Conservation (phyloP, 306 rosid species). For the cucumber (Cucumis sativus) region Cucumber_9930_V3 NC_026657.2:7367001-7367500, state of each 20-base stretch:
- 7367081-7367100: conserved; percentile 46
- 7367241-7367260: conserved; percentile 68
- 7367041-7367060: conserved; percentile 74
- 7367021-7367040: conserved; percentile 49
- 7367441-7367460: conserved; percentile 64
- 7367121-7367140: conserved; percentile 64
- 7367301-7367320: conserved; percentile 69
- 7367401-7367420: conserved; percentile 48
- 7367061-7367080: conserved; percentile 48
- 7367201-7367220: conserved; percentile 67
- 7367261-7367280: conserved; percentile 75
- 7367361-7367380: conserved; percentile 54
- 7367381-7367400: conserved; percentile 63
- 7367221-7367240: conserved; percentile 66
- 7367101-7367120: conserved; percentile 54
- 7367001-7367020: conserved; percentile 55
- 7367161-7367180: conserved; percentile 68
- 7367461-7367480: conserved; percentile 62
- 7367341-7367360: conserved; percentile 62
- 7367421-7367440: conserved; percentile 42
- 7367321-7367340: conserved; percentile 53
- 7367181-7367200: conserved; percentile 58
- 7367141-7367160: conserved; percentile 59
- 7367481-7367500: conserved; percentile 79
- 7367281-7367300: conserved; percentile 56